Evolutionary conservation across 202 grass and related monocot species (phyloP), one percentile per base, ranked within the genome.

Genomic region (Carex sylvatica): DNA sequence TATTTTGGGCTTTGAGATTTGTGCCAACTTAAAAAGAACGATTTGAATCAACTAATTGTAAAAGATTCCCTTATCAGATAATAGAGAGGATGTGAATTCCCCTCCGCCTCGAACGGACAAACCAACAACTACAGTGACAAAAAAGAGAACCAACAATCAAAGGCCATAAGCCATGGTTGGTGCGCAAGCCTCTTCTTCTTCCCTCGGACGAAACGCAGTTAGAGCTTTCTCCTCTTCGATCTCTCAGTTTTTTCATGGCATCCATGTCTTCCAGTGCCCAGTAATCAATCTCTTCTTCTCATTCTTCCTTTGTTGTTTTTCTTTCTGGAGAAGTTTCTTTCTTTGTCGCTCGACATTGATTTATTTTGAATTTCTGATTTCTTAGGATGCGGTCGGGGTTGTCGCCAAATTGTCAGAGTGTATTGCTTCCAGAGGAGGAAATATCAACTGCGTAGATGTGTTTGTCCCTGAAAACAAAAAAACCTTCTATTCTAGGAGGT

Each of bases 381-480:
- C 16, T n/a, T 35, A 97, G 94, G 95, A 98, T 88, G 16, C 23
- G 26, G 86, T 95, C 4, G 95, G 95, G 33, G 91, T 98, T 75
- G 87, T 95, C 7, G 89, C 92, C 2, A 94, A 86, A 80, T 82
- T 98, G 19, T 93, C 92, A 6, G 92, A 98, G 51, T 90, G 92
- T 86, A 98, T 95, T 81, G 89, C 95, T 64, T 93, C 92, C 18
- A 85, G 86, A 63, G 95, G 95, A 70, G 95, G 91, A 51, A 98
- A 91, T 87, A 98, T 98, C 80, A 91, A 91, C 85, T 88, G 87
- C 82, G 89, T 98, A 67, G 92, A 98, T 85, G 95, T 98, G 77
- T 98, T 98, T 80, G 92, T 98, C 31, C 95, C 95, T 49, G 87
- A 89, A 35, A 69, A 95, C 55, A 87, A 83, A 65, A 89, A 86